phyloP scores from a whole-genome alignment of 2,329 filamentous ascomycete species.

The Pestalotiopsis sp. region DNA sequence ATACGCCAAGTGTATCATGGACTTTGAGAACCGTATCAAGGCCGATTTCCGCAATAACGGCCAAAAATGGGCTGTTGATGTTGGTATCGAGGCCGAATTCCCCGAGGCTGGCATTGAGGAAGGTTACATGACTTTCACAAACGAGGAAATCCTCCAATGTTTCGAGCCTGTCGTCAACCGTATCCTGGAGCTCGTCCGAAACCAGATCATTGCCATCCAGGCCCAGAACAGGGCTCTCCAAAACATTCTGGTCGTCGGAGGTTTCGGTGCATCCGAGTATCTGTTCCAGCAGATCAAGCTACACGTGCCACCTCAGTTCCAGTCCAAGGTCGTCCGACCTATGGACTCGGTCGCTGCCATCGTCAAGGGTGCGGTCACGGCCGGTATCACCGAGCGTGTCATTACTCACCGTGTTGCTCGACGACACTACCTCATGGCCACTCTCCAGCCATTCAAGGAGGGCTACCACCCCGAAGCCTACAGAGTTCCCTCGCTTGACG shows the following conservation, averaged over 20 bases:
- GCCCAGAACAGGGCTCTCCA: conserved; percentile 92
- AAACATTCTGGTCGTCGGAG: conserved; percentile 96
- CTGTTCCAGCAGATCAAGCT: conserved; percentile 99
- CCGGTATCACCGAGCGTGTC: conserved; percentile 95
- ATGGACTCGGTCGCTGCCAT: conserved; percentile 99
- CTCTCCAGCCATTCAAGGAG: conserved; percentile 97
- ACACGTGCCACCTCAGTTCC: conserved; percentile 96
- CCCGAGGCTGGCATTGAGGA: conserved; percentile 97
- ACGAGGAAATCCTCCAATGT: conserved; percentile 98
- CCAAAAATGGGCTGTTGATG: conserved; percentile 98
- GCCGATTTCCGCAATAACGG: conserved; percentile 99
- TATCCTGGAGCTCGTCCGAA: conserved; percentile 91
- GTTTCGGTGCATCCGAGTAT: conserved; percentile 97
- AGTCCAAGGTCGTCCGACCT: conserved; percentile 94
- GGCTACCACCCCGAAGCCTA: conserved; percentile 98
- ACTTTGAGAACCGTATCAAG: conserved; percentile 99
- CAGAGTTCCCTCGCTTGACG: conserved; percentile 92
- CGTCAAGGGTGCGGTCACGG: conserved; percentile 96
- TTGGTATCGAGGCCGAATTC: conserved; percentile 97
- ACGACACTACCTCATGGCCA: conserved; percentile 98
- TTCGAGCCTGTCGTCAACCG: conserved; percentile 98
- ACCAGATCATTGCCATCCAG: conserved; percentile 99
- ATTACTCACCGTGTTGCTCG: conserved; percentile 96
- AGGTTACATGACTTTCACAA: conserved; percentile 99
- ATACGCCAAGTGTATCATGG: conserved; percentile 99